Evolutionary conservation across 768 basidiomycete species (phyloP), one percentile per base, ranked within the genome.

Genomic region (Russula earlei): DNA sequence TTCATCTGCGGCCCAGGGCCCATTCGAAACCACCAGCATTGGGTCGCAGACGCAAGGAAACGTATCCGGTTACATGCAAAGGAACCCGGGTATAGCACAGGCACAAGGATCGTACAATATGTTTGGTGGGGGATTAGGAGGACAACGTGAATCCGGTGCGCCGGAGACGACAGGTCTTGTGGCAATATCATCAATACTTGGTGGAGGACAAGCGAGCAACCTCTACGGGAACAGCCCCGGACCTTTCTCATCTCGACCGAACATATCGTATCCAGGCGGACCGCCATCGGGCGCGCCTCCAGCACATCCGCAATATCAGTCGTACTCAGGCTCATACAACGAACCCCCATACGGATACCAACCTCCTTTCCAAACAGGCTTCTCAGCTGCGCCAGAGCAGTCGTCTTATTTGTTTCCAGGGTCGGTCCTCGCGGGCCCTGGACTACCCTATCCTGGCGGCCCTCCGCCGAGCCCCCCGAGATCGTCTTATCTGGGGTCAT

Each of bases 1-100:
- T 3, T 54, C 69, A 0, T 55, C 78, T 10, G 69, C 71, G 12
- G 67, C 75, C 2, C 70, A 81, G 49, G 80, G 80, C 5, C 67
- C 74, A 1, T 77, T 68, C 55, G 79, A n/a, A n/a, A n/a, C 81
- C 0, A 69, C 75, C 40, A 69, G 67, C 43, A 71, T 80, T 44
- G 84, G 76, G 3, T 64, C 71, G 11, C 70, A 78, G 40, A 67
- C 76, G 46, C 82, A 83, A 65, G 70, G 75, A 15, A 67, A 74
- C 31, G 15, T 83, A 3, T 60, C 71, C n/a, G 74, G 75, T 0
- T 79, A 79, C 58, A 65, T 71, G 49, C 65, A 74, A 22, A 59
- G 66, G 36, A 71, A 82, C 34, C 82, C 82, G 0, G 78, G 76
- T 4, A 71, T 78, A 24, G 44, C 65, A 7, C 75, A 76, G 59